Evolutionary conservation across 257 asterid genomes (phyloP).

Genomic region (Leonotis leonurus): DNA sequence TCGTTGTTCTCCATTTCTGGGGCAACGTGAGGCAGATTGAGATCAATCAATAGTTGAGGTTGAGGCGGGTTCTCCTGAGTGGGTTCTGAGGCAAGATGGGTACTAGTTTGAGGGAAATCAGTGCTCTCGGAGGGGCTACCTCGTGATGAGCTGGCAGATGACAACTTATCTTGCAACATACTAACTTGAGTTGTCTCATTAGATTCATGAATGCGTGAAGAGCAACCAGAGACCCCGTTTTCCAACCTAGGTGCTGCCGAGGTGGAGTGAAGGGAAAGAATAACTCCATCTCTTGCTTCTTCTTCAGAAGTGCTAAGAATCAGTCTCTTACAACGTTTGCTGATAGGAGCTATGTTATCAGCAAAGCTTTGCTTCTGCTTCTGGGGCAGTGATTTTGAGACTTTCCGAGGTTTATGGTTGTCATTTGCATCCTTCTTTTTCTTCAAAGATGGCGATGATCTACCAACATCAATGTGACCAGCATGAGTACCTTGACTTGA

Average conservation of each 20-base stretch:
- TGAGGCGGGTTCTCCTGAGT: conserved; percentile 18
- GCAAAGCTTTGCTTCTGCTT: conserved; percentile 27
- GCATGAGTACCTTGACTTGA: conserved; percentile 12
- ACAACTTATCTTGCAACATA: conserved; percentile 37
- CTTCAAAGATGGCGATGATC: conserved; percentile 12
- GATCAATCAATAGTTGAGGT: conserved; percentile 41
- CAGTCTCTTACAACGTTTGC: conserved; percentile 33
- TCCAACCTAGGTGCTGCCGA: conserved; percentile 29
- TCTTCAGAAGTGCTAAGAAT: conserved; percentile 26
- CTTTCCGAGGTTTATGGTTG: conserved; percentile 29
- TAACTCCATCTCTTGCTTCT: conserved; percentile 19
- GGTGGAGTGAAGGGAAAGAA: background rate
- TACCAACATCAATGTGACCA: conserved; percentile 19
- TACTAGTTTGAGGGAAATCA: conserved; percentile 20
- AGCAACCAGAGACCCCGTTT: conserved; percentile 21
- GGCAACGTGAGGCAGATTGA: conserved; percentile 45
- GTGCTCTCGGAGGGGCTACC: conserved; percentile 40
- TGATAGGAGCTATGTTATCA: conserved; percentile 22
- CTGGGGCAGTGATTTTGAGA: conserved; percentile 13
- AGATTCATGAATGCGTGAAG: conserved; percentile 19
- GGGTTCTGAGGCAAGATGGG: conserved; percentile 4
- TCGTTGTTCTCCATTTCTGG: conserved; percentile 30
- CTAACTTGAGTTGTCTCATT: conserved; percentile 28
- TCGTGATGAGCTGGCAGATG: conserved; percentile 40
- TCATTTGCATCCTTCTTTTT: conserved; percentile 18